Evolutionary conservation across 2,329 filamentous ascomycete species (phyloP).

Genomic region (Botrytis fragariae): DNA sequence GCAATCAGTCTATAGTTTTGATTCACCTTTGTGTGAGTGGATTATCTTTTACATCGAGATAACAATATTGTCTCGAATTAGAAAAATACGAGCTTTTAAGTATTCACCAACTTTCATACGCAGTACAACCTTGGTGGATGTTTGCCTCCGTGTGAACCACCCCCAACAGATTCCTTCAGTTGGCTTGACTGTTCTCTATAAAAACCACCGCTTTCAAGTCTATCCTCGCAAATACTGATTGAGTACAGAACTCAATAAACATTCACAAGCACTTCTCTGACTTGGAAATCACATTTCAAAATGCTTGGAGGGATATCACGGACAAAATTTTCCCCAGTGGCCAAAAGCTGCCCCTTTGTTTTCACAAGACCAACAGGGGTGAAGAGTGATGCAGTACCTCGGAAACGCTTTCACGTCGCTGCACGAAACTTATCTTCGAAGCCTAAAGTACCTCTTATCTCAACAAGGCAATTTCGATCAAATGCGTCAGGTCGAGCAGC

Average conservation of each 20-base stretch:
- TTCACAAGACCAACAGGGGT: slow-evolving; percentile 4
- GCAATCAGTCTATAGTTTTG: slow-evolving; percentile 10
- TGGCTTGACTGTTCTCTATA: slow-evolving; percentile 7
- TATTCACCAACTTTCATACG: slow-evolving; percentile 8
- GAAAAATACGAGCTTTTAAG: slow-evolving; percentile 16
- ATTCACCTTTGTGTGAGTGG: slow-evolving; percentile 7
- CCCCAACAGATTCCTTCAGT: slow-evolving; percentile 5
- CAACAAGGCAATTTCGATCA: slow-evolving; percentile 17
- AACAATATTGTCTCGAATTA: slow-evolving; percentile 10
- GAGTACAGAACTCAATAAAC: not conserved
- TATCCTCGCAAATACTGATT: not conserved
- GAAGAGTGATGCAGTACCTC: slow-evolving; percentile 11
- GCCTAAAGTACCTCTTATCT: slow-evolving; percentile 8
- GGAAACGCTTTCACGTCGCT: not conserved
- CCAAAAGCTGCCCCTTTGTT: slow-evolving; percentile 6
- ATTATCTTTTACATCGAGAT: slow-evolving; percentile 15
- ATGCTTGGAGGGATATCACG: slow-evolving; percentile 10
- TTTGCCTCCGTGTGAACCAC: not conserved
- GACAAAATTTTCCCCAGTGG: slow-evolving; percentile 7
- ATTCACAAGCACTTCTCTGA: not conserved
- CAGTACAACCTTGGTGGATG: slow-evolving; percentile 13
- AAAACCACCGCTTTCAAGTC: not conserved
- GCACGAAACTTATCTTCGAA: slow-evolving; percentile 1
- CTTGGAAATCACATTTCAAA: not conserved
- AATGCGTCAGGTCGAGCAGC: slow-evolving; percentile 20